Conservation (phyloP, 371 early-diverging fungal genomes). For the Syncephalis fuscata region DNA sequence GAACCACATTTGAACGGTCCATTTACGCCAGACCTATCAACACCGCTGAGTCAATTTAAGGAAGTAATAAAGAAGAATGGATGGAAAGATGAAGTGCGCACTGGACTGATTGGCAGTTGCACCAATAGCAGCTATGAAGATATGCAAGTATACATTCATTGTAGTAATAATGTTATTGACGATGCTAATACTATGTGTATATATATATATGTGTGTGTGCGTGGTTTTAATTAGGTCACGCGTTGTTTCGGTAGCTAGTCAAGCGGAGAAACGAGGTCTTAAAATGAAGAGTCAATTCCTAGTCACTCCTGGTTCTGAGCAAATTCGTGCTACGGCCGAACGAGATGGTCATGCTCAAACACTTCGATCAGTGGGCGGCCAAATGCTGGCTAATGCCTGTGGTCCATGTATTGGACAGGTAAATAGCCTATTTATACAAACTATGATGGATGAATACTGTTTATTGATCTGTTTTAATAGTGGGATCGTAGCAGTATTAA, state of each 20-base stretch:
- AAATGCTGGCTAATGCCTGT: constrained; percentile 78
- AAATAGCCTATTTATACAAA: constrained; percentile 20
- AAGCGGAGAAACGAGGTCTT: constrained; percentile 67
- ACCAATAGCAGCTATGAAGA: constrained; percentile 95
- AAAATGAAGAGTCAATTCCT: constrained; percentile 64
- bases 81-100: constrained; percentile 77
- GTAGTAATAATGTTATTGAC: too few relatives aligned
- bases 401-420: constrained; percentile 82
- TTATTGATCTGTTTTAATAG: too few relatives aligned
- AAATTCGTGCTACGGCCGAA: constrained; percentile 89
- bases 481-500: constrained; percentile 78
- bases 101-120: constrained; percentile 86
- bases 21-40: constrained; percentile 89
- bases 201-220: too few relatives aligned
- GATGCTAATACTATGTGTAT: too few relatives aligned
- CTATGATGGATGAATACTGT: too few relatives aligned
- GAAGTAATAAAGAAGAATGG: constrained; percentile 55
- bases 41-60: constrained; percentile 71
- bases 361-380: constrained; percentile 71
- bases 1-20: constrained; percentile 96
- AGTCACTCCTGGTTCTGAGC: constrained; percentile 94
- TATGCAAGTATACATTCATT: constrained; percentile 45
- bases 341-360: constrained; percentile 77
- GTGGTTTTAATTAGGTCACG: constrained; percentile 41
- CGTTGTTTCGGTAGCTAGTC: constrained; percentile 67